phyloP scores from a whole-genome alignment of 2,329 filamentous ascomycete genomes.

The Dothistroma septosporum region DNA sequence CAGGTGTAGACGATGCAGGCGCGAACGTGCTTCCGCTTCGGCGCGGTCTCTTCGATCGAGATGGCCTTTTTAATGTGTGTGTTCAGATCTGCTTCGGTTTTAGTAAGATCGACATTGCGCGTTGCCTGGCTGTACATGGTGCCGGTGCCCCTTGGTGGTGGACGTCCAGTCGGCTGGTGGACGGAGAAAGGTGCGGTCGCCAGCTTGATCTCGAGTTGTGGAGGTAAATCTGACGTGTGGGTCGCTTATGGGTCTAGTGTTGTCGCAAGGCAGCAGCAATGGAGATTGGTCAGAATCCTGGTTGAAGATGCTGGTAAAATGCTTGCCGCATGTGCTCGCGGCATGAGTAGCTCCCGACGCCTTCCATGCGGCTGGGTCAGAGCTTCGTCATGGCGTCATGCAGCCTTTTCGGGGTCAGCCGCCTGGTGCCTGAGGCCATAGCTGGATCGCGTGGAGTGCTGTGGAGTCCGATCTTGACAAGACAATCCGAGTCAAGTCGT shows the following conservation, averaged over 20 bases:
- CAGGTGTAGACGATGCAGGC: slow-evolving; percentile 98
- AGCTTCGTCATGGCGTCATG: not conserved
- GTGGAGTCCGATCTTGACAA: too few species aligned
- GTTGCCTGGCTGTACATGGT: slow-evolving; percentile 40
- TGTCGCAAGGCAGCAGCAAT: not conserved
- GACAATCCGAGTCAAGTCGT: too few species aligned
- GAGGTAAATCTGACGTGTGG: not conserved
- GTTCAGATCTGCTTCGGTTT: slow-evolving; percentile 62
- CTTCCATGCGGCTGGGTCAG: not conserved
- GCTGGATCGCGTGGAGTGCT: too few species aligned
- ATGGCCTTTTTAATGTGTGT: slow-evolving; percentile 66
- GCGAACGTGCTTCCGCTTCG: slow-evolving; percentile 90
- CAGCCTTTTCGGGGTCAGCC: too few species aligned
- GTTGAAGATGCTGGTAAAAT: not conserved
- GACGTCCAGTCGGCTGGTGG: slow-evolving; percentile 11
- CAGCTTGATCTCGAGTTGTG: not conserved
- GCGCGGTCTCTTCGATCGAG: slow-evolving; percentile 56
- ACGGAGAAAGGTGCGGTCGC: slow-evolving; percentile 12
- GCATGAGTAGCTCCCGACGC: not conserved
- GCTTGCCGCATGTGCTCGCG: not conserved
- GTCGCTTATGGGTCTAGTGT: not conserved
- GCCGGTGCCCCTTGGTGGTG: slow-evolving; percentile 5
- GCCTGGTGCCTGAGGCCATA: too few species aligned
- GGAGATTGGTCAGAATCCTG: not conserved
- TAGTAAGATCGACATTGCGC: slow-evolving; percentile 59